A percentile compares a stretch with the other conserved stretches of the same genome.
These are phyloP conservation scores for Torrubiella hemipterigena DNA, from an alignment of 2,329 filamentous ascomycete species.

Conservation along the genomic window DNA sequence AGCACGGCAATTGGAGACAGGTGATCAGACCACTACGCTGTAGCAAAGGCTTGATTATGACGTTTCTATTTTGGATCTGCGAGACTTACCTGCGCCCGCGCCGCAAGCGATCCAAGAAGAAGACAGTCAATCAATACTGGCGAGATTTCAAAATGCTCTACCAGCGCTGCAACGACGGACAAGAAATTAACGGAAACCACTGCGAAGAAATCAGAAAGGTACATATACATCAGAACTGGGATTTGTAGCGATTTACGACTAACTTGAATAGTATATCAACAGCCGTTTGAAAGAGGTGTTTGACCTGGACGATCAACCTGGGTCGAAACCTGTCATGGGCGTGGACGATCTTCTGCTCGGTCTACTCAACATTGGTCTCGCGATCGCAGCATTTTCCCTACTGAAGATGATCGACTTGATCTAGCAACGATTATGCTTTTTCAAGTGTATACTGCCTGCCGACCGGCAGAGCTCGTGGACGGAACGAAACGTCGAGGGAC, in stretches of 20 bases:
- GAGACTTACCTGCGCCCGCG: constrained; percentile 9
- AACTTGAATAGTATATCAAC: constrained; percentile 1
- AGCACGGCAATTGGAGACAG: constrained; percentile 6
- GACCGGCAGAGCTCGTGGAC: constrained; percentile 13
- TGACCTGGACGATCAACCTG: constrained; percentile 7
- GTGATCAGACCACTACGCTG: constrained; percentile 7
- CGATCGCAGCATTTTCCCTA: constrained; percentile 12
- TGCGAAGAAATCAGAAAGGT: constrained; percentile 5
- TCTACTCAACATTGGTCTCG: constrained; percentile 11
- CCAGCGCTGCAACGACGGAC: constrained; percentile 8
- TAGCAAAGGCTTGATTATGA: constrained; percentile 13
- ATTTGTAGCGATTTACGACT: neutral
- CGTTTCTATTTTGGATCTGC: constrained; percentile 13
- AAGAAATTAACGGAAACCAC: constrained; percentile 9
- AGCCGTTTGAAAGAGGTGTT: constrained; percentile 8
- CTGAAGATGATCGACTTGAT: constrained; percentile 12
- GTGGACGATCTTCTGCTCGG: constrained; percentile 9
- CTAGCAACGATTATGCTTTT: constrained; percentile 13
- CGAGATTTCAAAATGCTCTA: constrained; percentile 12
- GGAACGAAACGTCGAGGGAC: constrained; percentile 11
- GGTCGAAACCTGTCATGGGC: constrained; percentile 6
- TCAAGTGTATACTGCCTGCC: constrained; percentile 11
- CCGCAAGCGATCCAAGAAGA: constrained; percentile 7
- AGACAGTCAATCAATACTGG: constrained; percentile 11
- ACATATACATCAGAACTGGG: neutral